Base-by-base conservation (phyloP, 495 filamentous ascomycete species). In the Melanomma pulvis-pyrius region DNA sequence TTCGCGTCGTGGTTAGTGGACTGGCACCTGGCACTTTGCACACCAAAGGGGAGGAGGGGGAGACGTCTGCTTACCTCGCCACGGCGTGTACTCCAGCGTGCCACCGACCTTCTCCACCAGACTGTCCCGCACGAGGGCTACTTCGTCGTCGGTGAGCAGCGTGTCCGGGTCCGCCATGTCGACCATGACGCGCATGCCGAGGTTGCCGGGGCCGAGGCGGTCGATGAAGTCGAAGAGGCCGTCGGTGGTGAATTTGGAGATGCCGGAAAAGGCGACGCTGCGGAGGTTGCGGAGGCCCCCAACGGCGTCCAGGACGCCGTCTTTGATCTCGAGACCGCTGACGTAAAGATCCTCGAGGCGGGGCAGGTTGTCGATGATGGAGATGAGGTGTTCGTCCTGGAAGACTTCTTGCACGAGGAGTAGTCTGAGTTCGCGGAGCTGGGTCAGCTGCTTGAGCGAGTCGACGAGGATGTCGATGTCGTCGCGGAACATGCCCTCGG, bases 311-410 rank as follows among this genome's bases (percentile, higher is more conserved):
- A 84, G 84, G 12, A 82, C 74, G 44, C 75, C 76, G 64, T 88
- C 82, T 0, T 82, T 78, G 29, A 86, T 76, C 12, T 79, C 81
- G 44, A 83, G 84, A 34, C 85, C 84, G 57, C 82, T 80, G 25
- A 82, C 78, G 68, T 78, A 81, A 36, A 90, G 78, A 4, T 82
- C 75, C 66, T 87, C 84, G 17, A 91, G 76, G 2, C 74, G 67
- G 0, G 77, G 75, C 29, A 88, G 75, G 15, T 73, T 77, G 25
- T 76, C 74, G 0, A 84, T 80, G 6, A 90, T 76, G 11, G 71
- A 60, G 22, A 77, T 74, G 44, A 90, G 78, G 49, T 87, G 75
- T 22, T 79, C 74, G 49, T 81, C 80, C 4, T 70, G 74, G 48
- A 88, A 82, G 51, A 80, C 78, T 26, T 86, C 84, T 2, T 84